phyloP scores from a whole-genome alignment of 345 rosid species.

The Eucalyptus urophylla region DNA sequence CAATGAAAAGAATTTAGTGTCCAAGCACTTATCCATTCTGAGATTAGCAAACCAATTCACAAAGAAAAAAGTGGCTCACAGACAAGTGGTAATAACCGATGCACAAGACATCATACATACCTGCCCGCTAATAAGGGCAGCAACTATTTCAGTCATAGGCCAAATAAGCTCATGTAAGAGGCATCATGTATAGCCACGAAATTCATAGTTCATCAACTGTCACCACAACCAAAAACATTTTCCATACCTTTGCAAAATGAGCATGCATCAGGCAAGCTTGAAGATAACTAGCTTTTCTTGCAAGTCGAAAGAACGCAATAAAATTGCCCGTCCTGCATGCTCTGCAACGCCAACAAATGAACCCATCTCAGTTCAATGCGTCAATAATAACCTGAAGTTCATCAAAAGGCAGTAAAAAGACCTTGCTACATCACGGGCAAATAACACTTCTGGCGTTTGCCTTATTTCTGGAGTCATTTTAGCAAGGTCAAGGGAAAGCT shows the following conservation, averaged over 20 bases:
- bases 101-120: background rate
- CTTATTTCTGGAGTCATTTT: conserved; percentile 96
- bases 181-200: background rate
- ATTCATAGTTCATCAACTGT: background rate
- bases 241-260: conserved; percentile 85
- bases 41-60: background rate
- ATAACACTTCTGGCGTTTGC: conserved; percentile 81
- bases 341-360: conserved; percentile 27
- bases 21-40: background rate
- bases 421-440: conserved; percentile 96
- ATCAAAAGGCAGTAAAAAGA: conserved; percentile 3
- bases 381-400: background rate
- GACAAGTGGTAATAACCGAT: background rate
- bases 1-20: background rate
- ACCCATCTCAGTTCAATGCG: background rate
- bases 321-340: conserved; percentile 89
- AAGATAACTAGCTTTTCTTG: conserved; percentile 81
- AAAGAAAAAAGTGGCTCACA: background rate
- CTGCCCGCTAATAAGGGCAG: background rate
- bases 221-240: background rate
- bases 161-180: background rate
- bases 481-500: conserved; percentile 94
- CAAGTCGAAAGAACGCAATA: conserved; percentile 85
- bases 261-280: conserved; percentile 99
- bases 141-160: background rate